phyloP scores from a whole-genome alignment of 2,329 filamentous ascomycete genomes.

The Pseudogymnoascus sp. region DNA sequence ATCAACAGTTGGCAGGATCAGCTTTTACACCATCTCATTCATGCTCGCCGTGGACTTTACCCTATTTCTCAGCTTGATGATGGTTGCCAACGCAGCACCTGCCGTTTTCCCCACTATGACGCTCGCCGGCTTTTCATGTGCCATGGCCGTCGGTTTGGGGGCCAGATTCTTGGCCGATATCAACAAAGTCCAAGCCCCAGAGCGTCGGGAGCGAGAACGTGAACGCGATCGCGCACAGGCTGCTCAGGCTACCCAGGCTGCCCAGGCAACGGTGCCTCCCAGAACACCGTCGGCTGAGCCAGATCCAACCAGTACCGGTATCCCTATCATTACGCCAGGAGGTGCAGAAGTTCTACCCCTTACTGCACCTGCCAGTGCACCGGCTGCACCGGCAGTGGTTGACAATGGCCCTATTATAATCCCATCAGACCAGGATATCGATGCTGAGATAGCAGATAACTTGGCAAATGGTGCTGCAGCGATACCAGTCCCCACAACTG shows the following conservation, averaged over 20 bases:
- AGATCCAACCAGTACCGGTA: conserved; percentile 16
- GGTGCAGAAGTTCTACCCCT: conserved; percentile 19
- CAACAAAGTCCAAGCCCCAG: conserved; percentile 53
- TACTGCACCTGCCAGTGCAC: neutral
- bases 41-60: conserved; percentile 56
- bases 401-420: conserved; percentile 45
- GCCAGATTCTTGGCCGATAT: conserved; percentile 53
- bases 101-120: conserved; percentile 52
- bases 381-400: conserved; percentile 11
- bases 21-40: conserved; percentile 53
- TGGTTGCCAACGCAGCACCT: conserved; percentile 48
- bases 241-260: conserved; percentile 21
- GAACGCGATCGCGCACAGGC: conserved; percentile 18
- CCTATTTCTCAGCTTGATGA: conserved; percentile 46
- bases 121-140: conserved; percentile 43
- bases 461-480: conserved; percentile 24
- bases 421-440: conserved; percentile 56
- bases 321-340: conserved; percentile 22
- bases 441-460: conserved; percentile 48
- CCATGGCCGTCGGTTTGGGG: conserved; percentile 51
- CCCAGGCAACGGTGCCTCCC: conserved; percentile 22
- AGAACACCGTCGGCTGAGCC: neutral
- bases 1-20: conserved; percentile 59
- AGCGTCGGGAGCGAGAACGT: conserved; percentile 35
- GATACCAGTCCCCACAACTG: conserved; percentile 20